Percentiles rank a stretch among this genome's conserved stretches.
phyloP scores from a whole-genome alignment of 257 asterid species.

The Solanum paucissectum region DNA sequence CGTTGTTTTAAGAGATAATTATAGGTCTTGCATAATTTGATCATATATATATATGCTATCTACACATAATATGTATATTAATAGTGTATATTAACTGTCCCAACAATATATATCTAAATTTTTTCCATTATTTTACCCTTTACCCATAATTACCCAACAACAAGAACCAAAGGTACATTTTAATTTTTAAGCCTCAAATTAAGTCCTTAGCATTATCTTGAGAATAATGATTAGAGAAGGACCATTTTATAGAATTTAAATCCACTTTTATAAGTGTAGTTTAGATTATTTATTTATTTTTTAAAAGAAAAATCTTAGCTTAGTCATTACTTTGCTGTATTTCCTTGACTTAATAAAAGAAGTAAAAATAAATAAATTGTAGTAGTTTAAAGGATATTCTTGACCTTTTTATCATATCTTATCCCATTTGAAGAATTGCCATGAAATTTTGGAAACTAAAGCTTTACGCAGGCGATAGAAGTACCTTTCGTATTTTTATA shows the following conservation, averaged over 20 bases:
- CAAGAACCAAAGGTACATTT: slow-evolving; percentile 8
- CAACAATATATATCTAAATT: too few species aligned
- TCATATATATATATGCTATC: too few species aligned
- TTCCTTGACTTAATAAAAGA: not conserved
- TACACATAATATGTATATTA: too few species aligned
- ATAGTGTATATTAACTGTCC: not conserved
- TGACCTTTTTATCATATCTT: not conserved
- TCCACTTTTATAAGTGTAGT: not conserved
- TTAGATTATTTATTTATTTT: too few species aligned
- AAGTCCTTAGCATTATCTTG: not conserved
- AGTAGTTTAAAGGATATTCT: too few species aligned
- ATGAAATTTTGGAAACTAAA: not conserved
- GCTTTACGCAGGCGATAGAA: not conserved
- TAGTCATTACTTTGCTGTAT: not conserved
- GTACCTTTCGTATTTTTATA: not conserved
- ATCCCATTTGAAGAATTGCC: not conserved
- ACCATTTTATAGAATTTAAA: not conserved
- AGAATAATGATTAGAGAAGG: not conserved
- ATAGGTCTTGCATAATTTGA: not conserved
- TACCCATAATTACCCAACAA: not conserved
- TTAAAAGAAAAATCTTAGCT: not conserved
- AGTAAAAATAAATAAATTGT: too few species aligned
- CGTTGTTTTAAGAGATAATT: not conserved
- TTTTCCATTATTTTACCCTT: not conserved
- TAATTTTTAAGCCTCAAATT: not conserved